phyloP scores from a whole-genome alignment of 2,329 filamentous ascomycete genomes.

The Didymella lethalis region DNA sequence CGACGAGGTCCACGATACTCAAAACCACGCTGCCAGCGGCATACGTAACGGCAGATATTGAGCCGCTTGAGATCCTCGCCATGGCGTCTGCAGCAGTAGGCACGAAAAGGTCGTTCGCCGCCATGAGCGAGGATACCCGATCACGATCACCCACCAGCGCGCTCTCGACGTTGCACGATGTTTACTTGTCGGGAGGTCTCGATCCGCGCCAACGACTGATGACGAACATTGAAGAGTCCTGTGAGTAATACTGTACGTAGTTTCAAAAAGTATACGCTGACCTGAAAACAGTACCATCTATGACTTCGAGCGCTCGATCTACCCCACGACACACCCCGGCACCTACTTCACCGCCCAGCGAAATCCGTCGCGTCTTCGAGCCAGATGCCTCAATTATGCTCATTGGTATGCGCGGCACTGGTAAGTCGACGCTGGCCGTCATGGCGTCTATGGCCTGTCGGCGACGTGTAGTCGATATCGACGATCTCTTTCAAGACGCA shows the following conservation, averaged over 20 bases:
- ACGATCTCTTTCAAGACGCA: constrained; percentile 70
- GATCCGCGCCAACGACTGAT: constrained; percentile 12
- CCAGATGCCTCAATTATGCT: constrained; percentile 75
- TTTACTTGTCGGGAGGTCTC: constrained; percentile 7
- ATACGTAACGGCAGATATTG: not conserved
- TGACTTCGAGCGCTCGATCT: constrained; percentile 38
- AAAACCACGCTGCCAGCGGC: not conserved
- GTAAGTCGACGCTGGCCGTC: constrained; percentile 78
- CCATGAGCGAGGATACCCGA: constrained; percentile 32
- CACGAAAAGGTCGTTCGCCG: constrained; percentile 39
- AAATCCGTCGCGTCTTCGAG: constrained; percentile 57
- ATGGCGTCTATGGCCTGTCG: constrained; percentile 77
- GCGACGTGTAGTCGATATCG: constrained; percentile 72
- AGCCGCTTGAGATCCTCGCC: not conserved
- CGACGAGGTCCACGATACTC: not conserved
- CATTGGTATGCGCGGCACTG: constrained; percentile 75
- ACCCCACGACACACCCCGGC: constrained; percentile 41
- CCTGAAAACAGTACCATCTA: constrained; percentile 28
- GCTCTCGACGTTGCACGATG: constrained; percentile 13
- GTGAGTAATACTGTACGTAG: constrained; percentile 6
- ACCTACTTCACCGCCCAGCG: constrained; percentile 24
- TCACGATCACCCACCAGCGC: constrained; percentile 11
- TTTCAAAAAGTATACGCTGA: not conserved
- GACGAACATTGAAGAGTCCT: constrained; percentile 15
- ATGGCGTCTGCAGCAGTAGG: constrained; percentile 43